Base-by-base conservation (phyloP, 2,329 filamentous ascomycete genomes). In the Aspergillus calidoustus region DNA sequence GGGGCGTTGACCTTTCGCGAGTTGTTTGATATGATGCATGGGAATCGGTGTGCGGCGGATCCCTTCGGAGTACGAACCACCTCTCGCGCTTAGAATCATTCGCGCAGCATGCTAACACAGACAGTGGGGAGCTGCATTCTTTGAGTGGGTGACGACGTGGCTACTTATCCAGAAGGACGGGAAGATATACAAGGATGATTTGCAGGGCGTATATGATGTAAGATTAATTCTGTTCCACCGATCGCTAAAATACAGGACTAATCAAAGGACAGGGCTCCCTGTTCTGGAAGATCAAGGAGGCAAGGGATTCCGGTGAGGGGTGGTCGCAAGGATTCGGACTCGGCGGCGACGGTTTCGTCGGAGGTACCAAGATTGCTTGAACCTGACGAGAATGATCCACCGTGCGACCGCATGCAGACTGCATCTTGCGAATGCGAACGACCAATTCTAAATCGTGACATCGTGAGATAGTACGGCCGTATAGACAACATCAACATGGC, bases 31-130 rank as follows among this genome's bases (percentile, higher is more conserved):
- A 67, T 79, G 67, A 72, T 77, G 65, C 76, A 75, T 59, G 80
- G 78, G 7, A 78, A 83, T 68, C 68, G 79, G n/a, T 69, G 77
- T 60, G 64, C 71, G 4, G 70, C 69, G n/a, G 81, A 84, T 72
- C 73, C 77, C 3, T 80, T 81, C 61, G 81, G 82, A 0, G 67
- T 68, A 46, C 19, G 19, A 19, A 19, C 19, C 19, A 1, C 19
- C 19, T 19, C 19, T 19, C 2, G 19, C 19, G 19, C 19, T 19
- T 13, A 5, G 3, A 4, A 41, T 41, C 13, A 15, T 15, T 15
- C 11, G 34, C 13, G 13, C 1, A 41, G 34, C 13, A 11, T 41
- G 34, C 34, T 41, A 11, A 41, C 34, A 4, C 8, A 15, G 0
- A 41, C 23, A 66, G 68, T 81, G 77, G 80, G 74, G 71, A 38